Conservation (phyloP, 805 yeast species). For the Saccharomyces mikatae region DNA sequence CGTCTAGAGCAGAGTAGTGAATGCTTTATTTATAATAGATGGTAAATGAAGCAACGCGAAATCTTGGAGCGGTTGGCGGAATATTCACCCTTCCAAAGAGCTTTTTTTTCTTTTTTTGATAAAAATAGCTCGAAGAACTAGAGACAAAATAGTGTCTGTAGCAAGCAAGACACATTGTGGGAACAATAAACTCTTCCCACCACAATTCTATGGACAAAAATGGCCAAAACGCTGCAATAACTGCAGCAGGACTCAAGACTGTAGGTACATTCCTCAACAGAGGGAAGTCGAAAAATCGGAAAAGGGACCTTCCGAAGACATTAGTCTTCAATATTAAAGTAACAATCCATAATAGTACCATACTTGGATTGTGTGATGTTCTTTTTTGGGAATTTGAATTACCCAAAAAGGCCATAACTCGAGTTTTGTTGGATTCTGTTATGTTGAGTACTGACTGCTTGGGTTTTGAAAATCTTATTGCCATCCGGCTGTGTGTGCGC, state of each 20-base stretch:
- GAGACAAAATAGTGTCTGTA: neutral
- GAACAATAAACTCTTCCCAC: neutral
- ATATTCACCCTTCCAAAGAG: neutral
- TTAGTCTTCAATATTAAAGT: neutral
- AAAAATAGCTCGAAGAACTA: neutral
- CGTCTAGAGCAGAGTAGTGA: neutral
- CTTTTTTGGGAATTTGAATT: neutral
- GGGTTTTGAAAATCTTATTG: neutral
- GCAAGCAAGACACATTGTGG: neutral
- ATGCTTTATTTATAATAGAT: neutral
- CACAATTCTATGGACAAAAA: neutral
- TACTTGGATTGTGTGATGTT: neutral
- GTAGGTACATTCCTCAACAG: neutral
- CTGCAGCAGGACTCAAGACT: neutral
- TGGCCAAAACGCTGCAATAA: neutral
- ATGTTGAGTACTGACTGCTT: neutral
- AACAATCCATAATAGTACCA: neutral
- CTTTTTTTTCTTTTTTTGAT: neutral
- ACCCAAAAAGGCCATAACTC: neutral
- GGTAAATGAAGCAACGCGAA: neutral
- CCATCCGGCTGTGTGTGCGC: neutral
- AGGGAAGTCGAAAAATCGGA: neutral
- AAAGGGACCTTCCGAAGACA: neutral
- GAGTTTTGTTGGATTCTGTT: neutral
- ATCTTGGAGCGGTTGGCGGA: neutral